Base-by-base conservation (phyloP, 768 basidiomycete genomes). In the Porphyrellus cyaneotinctus region DNA sequence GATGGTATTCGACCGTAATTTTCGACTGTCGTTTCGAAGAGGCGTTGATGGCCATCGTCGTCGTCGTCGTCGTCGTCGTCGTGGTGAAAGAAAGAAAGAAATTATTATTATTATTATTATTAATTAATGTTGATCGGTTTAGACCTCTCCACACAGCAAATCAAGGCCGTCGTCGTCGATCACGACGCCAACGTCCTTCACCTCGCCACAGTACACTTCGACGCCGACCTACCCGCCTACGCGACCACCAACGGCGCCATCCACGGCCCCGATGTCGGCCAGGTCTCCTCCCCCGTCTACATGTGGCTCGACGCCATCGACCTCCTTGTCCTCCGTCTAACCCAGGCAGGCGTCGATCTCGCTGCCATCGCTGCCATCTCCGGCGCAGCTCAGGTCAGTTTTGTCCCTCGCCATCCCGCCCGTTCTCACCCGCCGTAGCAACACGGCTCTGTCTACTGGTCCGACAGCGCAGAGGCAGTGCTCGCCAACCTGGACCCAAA, bases 1-100 rank as follows among this genome's bases (percentile, higher is more conserved):
- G 75, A 72, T 87, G 83, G 67, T 88, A 85, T 64, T 91, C 86
- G 67, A 91, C 76, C 15, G 86, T 84, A 50, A 80, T 83, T 75
- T 80, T 85, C 24, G 83, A 84, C 64, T 48, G 52, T 53, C 52
- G 52, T 20, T 6, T 26, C 62, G 14, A 17, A 23, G n/a, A 17
- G 15, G 13, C 26, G 9, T 28, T 28, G 26, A 28, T 35, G 33
- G 33, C 33, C 33, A 35, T 35, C 13, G 15, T 13, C 11, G 32
- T 35, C 17, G 33, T 35, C 13, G 10, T 8, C n/a, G n/a, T n/a
- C n/a, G n/a, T n/a, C n/a, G n/a, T n/a, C n/a, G n/a, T n/a, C n/a
- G n/a, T n/a, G n/a, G n/a, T n/a, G n/a, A n/a, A n/a, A n/a, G n/a
- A n/a, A n/a, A n/a, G n/a, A n/a, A n/a, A n/a, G n/a, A n/a, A n/a